Base-by-base conservation (phyloP, 2,329 filamentous ascomycete species). In the Claviceps humidiphila region DNA sequence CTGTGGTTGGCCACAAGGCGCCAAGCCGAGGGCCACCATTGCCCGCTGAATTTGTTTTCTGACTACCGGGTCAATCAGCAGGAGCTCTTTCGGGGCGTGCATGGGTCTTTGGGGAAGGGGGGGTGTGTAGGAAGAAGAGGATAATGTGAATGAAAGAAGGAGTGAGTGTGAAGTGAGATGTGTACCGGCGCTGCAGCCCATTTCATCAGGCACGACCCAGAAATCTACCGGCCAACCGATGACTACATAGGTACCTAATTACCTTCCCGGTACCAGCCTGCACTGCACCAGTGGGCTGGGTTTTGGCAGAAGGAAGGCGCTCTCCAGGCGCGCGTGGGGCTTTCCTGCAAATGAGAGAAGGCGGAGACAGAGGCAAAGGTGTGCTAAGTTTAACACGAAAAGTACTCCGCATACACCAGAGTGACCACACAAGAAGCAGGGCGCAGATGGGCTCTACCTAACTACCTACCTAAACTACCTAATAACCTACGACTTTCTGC, bases 1-100 rank as follows among this genome's bases (percentile, higher is more conserved):
- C 55, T 55, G 51, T 59, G 57, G 56, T 59, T 59, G 57, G 57
- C 53, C 54, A 30, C 47, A 50, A 47, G 55, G 54, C 47, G 48
- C 42, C 51, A 54, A 50, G 54, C 37, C 47, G 49, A 54, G 52
- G 58, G 49, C 53, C 45, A 56, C 54, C 41, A 51, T 50, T 47
- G 51, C 34, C 55, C 47, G 54, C 55, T 54, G 54, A 49, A 55
- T 38, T 50, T 38, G 51, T 51, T 52, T 54, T 49, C 49, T 50
- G 43, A 50, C 49, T 51, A 44, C 49, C 38, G 47, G 51, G 53
- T 53, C 51, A 51, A 54, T 52, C 49, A 49, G 41, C 40, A 45
- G 39, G 38, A 39, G 47, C 39, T 50, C 54, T 50, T 34, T 54
- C 49, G 53, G 43, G n/a, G 43, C 42, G 43, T 44, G 22, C 50